Percentiles rank a stretch among this genome's conserved stretches.
Evolutionary conservation across 768 basidiomycete species (phyloP).

Genomic region (Amanita rubescens): DNA sequence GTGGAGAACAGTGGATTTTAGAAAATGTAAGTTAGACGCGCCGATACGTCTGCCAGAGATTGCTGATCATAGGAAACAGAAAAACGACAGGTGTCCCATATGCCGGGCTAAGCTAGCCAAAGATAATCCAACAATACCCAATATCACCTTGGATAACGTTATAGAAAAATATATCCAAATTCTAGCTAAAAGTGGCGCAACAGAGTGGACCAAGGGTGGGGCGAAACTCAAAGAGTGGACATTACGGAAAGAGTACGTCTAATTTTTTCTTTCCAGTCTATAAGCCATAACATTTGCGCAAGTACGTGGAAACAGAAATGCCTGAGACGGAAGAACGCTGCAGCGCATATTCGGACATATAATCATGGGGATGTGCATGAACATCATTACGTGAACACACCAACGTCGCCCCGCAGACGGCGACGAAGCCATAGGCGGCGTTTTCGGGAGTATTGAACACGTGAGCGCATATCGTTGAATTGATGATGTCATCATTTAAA

Average conservation of each 20-base stretch:
- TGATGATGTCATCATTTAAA: conserved; percentile 14
- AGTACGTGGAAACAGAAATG: conserved; percentile 3
- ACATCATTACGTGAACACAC: no score
- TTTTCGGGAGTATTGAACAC: neutral
- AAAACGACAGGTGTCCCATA: conserved; percentile 42
- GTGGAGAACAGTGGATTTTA: conserved; percentile 52
- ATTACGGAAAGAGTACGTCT: conserved; percentile 44
- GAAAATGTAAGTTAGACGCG: conserved; percentile 35
- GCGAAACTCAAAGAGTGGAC: conserved; percentile 42
- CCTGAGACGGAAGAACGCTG: neutral
- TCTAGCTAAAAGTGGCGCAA: conserved; percentile 32
- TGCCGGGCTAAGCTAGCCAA: conserved; percentile 45
- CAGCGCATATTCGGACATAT: neutral
- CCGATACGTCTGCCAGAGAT: conserved; percentile 2
- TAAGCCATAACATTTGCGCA: neutral
- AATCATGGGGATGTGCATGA: neutral
- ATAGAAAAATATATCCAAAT: conserved; percentile 56
- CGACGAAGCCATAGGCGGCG: neutral
- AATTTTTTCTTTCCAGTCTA: neutral
- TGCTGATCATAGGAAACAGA: conserved; percentile 21
- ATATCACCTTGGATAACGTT: conserved; percentile 51
- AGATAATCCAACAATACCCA: conserved; percentile 49
- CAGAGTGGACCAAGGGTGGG: conserved; percentile 49
- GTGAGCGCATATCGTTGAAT: conserved; percentile 1
- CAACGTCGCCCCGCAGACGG: neutral